Base-by-base conservation (phyloP, 805 yeast genomes). In the Wickerhamomyces canadensis region DNA sequence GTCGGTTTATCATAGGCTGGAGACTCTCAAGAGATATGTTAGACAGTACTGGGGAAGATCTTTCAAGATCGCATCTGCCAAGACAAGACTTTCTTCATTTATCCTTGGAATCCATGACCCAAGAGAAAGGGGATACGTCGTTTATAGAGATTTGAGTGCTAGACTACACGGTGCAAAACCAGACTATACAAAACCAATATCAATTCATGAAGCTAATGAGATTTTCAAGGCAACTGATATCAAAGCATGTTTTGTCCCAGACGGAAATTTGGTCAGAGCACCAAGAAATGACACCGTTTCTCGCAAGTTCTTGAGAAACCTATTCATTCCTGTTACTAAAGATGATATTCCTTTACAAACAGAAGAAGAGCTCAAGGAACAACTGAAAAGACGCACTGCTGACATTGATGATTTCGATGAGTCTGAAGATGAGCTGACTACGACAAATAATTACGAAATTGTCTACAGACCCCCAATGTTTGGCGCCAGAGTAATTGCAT, bases 401-500 rank as follows among this genome's bases (percentile, higher is more conserved):
- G 23, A 7, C 23, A 59, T 63, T 23, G 66, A 62, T n/a, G 67
- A 62, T 34, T 68, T 65, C 35, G 68, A 65, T 13, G 64, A 63
- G 14, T 51, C 64, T n/a, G 70, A 65, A 27, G 67, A 62, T 16
- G 68, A 64, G 36, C 62, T 63, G 12, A 57, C 65, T 0, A 61
- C 60, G 19, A 61, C 65, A 19, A 63, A 66, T 39, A 58, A 60
- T 2, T 87, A 89, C 58, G 68, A 75, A 3, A 74, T 89, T 21
- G 96, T 89, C 3, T 94, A 89, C 61, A 69, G 86, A 31, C 98
- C 99, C 5, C 95, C 95, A 2, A 48, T 70, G 34, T 85, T 91
- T 58, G 70, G 77, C 35, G 23, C 52, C 2, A 69, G 96, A 41
- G 68, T 87, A 25, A 63, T 72, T 17, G 19, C 41, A 0, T 44